Evolutionary conservation across 2,329 filamentous ascomycete species (phyloP), one percentile per base, ranked within the genome.

Genomic region (Penicillium sp.): DNA sequence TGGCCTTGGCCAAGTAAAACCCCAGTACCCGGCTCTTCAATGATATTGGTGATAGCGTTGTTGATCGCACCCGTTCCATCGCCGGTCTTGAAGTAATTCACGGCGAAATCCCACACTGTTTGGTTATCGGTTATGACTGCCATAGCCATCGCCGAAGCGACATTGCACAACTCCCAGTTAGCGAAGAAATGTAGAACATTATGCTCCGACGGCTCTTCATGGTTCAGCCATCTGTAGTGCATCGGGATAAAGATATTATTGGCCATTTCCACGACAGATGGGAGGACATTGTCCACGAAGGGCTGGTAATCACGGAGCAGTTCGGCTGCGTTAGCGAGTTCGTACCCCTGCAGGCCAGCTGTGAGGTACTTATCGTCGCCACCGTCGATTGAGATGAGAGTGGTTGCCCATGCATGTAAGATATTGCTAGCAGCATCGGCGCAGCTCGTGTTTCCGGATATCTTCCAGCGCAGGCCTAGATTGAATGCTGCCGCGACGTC

Each of bases 381-480:
- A 19, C 43, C 45, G 6, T 12, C 35, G 22, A 54, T 26, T 28
- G 38, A 13, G 12, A 21, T 43, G 26, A 48, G 45, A 41, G n/a
- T 35, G 13, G 22, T 29, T 5, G 33, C 47, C 51, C 46, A 55
- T 24, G 50, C 40, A 38, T 32, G 37, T 12, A 55, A 31, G 31
- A 53, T 53, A 29, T 37, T 43, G 6, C 40, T 28, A 22, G 53
- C 50, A 19, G 50, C 39, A 28, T 53, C 40, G 3, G 50, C 53
- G n/a, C 45, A 55, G 4, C 22, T 21, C 10, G 33, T 40, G 28
- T 53, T 45, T 13, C 37, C 15, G 13, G 38, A 34, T 21, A 55
- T 47, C 26, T 50, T 50, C 53, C 51, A 55, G 28, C 53, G 50
- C n/a, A 55, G 28, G 2, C 50, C 46, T 26, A 55, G 39, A 17